A percentile compares a stretch with the other conserved stretches of the same genome.
phyloP scores from a whole-genome alignment of 257 asterid genomes.

The Ophiorrhiza pumila region DNA sequence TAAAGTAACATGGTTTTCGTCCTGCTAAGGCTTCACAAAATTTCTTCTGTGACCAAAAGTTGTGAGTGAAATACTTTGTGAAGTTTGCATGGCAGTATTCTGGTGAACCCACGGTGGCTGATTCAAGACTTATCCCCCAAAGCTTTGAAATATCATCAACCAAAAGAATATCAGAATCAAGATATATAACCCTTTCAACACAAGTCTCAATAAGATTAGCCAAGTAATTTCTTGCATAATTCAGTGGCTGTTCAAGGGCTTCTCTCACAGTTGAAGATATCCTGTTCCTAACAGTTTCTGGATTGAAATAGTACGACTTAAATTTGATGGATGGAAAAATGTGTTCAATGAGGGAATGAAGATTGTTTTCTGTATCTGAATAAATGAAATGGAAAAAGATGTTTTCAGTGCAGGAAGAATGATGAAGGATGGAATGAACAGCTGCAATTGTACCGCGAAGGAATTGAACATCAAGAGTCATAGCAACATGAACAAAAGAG shows the following conservation, averaged over 20 bases:
- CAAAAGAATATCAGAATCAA: constrained; percentile 66
- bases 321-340: constrained; percentile 51
- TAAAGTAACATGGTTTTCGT: constrained; percentile 59
- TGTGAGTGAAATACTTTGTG: constrained; percentile 56
- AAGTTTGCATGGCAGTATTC: constrained; percentile 69
- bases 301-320: constrained; percentile 50
- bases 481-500: constrained; percentile 54
- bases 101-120: constrained; percentile 57
- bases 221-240: constrained; percentile 61
- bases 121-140: constrained; percentile 40
- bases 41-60: constrained; percentile 44
- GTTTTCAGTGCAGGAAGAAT: constrained; percentile 55
- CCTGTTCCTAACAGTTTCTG: constrained; percentile 43
- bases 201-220: constrained; percentile 55
- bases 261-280: constrained; percentile 52
- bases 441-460: constrained; percentile 72
- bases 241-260: constrained; percentile 67
- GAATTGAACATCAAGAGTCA: constrained; percentile 56
- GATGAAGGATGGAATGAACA: constrained; percentile 55
- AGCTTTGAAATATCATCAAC: constrained; percentile 60
- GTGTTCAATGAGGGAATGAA: constrained; percentile 37
- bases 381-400: constrained; percentile 64
- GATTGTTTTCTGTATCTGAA: constrained; percentile 26
- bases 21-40: constrained; percentile 41
- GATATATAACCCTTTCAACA: constrained; percentile 49